Evolutionary conservation across 768 basidiomycete genomes (phyloP).

Genomic region (Artomyces pyxidatus): DNA sequence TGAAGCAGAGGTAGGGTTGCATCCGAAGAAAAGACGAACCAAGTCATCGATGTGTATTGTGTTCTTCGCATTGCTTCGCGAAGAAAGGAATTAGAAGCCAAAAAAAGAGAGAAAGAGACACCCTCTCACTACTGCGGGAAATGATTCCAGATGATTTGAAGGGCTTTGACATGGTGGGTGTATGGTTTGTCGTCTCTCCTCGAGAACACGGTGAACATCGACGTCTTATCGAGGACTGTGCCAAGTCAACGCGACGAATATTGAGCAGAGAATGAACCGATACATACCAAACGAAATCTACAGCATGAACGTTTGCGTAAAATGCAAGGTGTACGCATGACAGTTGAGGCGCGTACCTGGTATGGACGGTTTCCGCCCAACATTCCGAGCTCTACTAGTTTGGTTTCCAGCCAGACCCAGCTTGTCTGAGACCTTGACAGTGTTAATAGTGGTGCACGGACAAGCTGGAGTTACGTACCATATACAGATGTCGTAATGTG

Average conservation of each 20-base stretch:
- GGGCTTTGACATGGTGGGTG: constrained; percentile 74
- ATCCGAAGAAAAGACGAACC: constrained; percentile 28
- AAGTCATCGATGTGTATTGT: constrained; percentile 89
- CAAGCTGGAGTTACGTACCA: constrained; percentile 39
- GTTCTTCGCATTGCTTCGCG: constrained; percentile 49
- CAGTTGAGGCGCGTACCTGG: constrained; percentile 35
- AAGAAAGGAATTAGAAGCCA: background rate
- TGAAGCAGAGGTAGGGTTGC: background rate
- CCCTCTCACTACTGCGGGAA: constrained; percentile 77
- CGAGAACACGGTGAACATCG: constrained; percentile 85
- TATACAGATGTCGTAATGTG: constrained; percentile 83
- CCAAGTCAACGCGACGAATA: no score
- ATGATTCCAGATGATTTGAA: constrained; percentile 83
- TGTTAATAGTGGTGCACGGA: background rate
- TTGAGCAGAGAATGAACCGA: no score
- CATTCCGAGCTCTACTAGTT: constrained; percentile 82
- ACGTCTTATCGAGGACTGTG: constrained; percentile 79
- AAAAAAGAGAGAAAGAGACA: constrained; percentile 4
- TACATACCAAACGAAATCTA: constrained; percentile 55
- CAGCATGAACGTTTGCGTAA: no score
- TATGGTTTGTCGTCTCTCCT: constrained; percentile 65
- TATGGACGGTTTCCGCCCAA: constrained; percentile 63
- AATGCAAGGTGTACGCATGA: background rate
- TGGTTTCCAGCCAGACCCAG: constrained; percentile 87
- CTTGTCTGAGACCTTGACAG: constrained; percentile 68